Evolutionary conservation across 2,329 filamentous ascomycete genomes (phyloP).

Genomic region (Dothideomycetes sp.): DNA sequence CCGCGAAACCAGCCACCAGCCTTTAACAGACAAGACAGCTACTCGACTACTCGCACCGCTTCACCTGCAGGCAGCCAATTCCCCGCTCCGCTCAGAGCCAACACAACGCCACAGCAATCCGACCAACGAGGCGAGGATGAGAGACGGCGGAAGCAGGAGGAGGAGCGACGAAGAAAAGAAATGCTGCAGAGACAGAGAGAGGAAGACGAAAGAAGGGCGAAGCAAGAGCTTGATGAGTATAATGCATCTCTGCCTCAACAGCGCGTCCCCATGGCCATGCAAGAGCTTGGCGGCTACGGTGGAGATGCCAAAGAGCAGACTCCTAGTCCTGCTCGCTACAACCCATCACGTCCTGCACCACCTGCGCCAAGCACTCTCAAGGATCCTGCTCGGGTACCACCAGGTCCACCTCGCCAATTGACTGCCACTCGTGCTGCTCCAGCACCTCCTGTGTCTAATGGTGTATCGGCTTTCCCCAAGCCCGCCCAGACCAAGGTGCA

Average conservation of each 20-base stretch:
- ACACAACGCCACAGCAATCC: slow-evolving; percentile 24
- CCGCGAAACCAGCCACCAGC: slow-evolving; percentile 34
- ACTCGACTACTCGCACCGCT: slow-evolving; percentile 17
- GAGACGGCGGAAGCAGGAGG: slow-evolving; percentile 27
- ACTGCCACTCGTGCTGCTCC: slow-evolving; percentile 74
- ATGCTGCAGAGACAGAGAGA: slow-evolving; percentile 26
- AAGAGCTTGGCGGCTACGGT: slow-evolving; percentile 67
- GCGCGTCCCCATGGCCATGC: slow-evolving; percentile 70
- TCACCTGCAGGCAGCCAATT: slow-evolving; percentile 10
- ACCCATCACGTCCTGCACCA: slow-evolving; percentile 73
- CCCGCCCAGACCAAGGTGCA: too few species aligned
- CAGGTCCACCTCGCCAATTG: slow-evolving; percentile 37
- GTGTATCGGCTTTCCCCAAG: slow-evolving; percentile 9
- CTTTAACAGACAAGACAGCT: slow-evolving; percentile 35
- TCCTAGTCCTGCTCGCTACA: slow-evolving; percentile 57
- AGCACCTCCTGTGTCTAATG: slow-evolving; percentile 46
- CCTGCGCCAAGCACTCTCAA: slow-evolving; percentile 49
- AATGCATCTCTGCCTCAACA: slow-evolving; percentile 80
- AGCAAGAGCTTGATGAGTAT: slow-evolving; percentile 63
- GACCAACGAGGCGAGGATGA: slow-evolving; percentile 25
- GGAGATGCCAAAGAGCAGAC: slow-evolving; percentile 35
- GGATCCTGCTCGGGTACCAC: slow-evolving; percentile 28
- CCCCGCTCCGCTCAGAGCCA: slow-evolving; percentile 7
- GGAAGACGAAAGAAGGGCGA: slow-evolving; percentile 45
- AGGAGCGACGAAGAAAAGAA: slow-evolving; percentile 27